Evolutionary conservation across 495 filamentous ascomycete genomes (phyloP).

Genomic region (Neurospora sp.): DNA sequence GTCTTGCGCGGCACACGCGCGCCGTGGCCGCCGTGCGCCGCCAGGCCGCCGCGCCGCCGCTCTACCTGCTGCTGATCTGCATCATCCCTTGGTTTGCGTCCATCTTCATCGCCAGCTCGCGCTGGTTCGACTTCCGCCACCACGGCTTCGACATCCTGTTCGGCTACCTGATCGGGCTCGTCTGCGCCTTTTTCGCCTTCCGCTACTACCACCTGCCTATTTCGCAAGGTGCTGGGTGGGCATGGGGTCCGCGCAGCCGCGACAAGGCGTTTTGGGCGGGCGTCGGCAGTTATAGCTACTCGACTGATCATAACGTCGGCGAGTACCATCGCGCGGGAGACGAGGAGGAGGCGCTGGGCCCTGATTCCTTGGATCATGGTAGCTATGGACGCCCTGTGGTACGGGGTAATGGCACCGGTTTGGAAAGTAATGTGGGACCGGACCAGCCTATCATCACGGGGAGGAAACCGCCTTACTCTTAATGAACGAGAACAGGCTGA

Average conservation of each 20-base stretch:
- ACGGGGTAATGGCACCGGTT: background rate
- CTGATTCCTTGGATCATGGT: constrained; percentile 7
- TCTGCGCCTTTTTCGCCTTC: constrained; percentile 40
- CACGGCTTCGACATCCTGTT: constrained; percentile 85
- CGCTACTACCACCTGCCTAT: constrained; percentile 56
- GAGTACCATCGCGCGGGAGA: constrained; percentile 20
- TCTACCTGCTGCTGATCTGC: constrained; percentile 62
- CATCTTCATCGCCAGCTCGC: constrained; percentile 46
- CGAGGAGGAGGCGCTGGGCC: constrained; percentile 22
- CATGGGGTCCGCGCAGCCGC: constrained; percentile 42
- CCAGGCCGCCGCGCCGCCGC: constrained; percentile 57
- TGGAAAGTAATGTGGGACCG: background rate
- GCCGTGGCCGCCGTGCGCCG: constrained; percentile 39
- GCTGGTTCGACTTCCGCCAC: constrained; percentile 73
- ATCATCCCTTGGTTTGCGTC: constrained; percentile 49
- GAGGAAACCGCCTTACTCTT: background rate
- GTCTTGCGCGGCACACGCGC: constrained; percentile 33
- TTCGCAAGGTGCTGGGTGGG: constrained; percentile 46
- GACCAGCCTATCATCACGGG: background rate
- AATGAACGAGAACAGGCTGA: background rate
- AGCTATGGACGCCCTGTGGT: background rate
- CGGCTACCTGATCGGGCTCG: constrained; percentile 54
- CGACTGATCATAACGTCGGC: constrained; percentile 27
- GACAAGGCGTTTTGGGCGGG: constrained; percentile 51
- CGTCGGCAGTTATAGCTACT: constrained; percentile 45